Conservation (phyloP, 2,329 filamentous ascomycete species). For the Colletotrichum spinosum region DNA sequence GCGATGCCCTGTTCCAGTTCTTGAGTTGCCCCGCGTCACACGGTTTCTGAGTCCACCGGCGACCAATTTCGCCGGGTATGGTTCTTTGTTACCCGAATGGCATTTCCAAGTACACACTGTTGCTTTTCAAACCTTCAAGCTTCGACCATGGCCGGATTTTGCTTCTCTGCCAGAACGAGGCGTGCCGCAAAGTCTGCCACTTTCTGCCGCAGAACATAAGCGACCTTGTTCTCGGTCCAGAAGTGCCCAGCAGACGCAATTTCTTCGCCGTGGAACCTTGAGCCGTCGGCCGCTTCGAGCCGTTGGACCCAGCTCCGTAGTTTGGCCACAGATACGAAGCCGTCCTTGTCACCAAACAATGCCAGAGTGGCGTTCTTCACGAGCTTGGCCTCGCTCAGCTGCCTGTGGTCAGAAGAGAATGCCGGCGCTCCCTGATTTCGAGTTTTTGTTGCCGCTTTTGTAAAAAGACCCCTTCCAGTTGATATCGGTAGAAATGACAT, state of each 20-base stretch:
- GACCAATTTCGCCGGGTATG: too few relatives aligned
- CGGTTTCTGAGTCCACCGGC: too few relatives aligned
- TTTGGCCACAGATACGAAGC: constrained; percentile 75
- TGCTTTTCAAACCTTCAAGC: background rate
- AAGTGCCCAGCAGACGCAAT: constrained; percentile 70
- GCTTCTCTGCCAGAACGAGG: constrained; percentile 31
- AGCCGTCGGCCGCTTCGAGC: constrained; percentile 57
- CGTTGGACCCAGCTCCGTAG: constrained; percentile 74
- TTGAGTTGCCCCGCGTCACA: too few relatives aligned
- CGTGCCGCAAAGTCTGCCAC: constrained; percentile 43
- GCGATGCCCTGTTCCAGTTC: too few relatives aligned
- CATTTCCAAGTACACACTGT: background rate
- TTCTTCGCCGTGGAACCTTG: constrained; percentile 60
- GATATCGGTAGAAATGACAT: constrained; percentile 62
- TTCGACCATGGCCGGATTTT: background rate
- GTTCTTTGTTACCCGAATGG: background rate
- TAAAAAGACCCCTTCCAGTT: constrained; percentile 36
- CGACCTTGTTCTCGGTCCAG: constrained; percentile 67
- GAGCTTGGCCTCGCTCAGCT: constrained; percentile 64
- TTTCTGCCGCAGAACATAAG: constrained; percentile 48
- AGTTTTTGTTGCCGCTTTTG: constrained; percentile 20
- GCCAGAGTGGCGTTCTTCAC: constrained; percentile 71
- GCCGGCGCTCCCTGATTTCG: constrained; percentile 30
- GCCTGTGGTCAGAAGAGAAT: constrained; percentile 24
- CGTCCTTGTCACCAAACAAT: constrained; percentile 80